These are phyloP conservation scores for Colletotrichum sp. DNA, from an alignment of 2,329 filamentous ascomycete genomes.

Conservation along the genomic window DNA sequence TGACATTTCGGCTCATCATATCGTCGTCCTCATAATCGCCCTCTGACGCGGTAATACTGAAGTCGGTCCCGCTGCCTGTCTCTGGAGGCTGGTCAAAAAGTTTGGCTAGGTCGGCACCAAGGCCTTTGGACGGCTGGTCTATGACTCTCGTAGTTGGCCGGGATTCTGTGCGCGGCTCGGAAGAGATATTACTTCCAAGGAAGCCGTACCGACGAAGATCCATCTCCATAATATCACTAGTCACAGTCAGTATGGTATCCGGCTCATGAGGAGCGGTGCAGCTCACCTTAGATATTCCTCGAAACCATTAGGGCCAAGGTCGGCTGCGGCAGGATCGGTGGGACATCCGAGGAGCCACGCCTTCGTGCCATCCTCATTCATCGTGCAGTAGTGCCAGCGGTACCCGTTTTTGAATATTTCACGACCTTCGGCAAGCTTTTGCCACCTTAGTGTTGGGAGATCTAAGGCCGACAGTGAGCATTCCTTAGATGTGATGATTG, in stretches of 20 bases:
- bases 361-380: conserved; percentile 94
- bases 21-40: conserved; percentile 77
- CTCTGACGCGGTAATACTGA: conserved; percentile 86
- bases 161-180: conserved; percentile 57
- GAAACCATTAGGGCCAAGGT: conserved; percentile 71
- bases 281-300: conserved; percentile 81
- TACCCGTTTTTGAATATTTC: conserved; percentile 94
- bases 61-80: conserved; percentile 85
- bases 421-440: conserved; percentile 90
- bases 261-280: not conserved
- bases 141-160: conserved; percentile 54
- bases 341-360: conserved; percentile 96
- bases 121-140: conserved; percentile 66
- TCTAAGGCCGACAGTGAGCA: conserved; percentile 92
- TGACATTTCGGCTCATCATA: conserved; percentile 52
- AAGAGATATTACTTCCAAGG: conserved; percentile 75
- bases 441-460: conserved; percentile 86
- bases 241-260: not conserved
- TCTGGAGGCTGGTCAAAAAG: conserved; percentile 90
- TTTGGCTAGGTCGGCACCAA: conserved; percentile 84
- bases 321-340: conserved; percentile 70
- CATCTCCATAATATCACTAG: conserved; percentile 86
- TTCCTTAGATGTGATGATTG: conserved; percentile 83
- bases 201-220: conserved; percentile 92
- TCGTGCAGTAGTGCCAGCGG: conserved; percentile 97